Evolutionary conservation across 2,329 filamentous ascomycete species (phyloP), one percentile per base, ranked within the genome.

Genomic region (Dryadomyces sulphureus): DNA sequence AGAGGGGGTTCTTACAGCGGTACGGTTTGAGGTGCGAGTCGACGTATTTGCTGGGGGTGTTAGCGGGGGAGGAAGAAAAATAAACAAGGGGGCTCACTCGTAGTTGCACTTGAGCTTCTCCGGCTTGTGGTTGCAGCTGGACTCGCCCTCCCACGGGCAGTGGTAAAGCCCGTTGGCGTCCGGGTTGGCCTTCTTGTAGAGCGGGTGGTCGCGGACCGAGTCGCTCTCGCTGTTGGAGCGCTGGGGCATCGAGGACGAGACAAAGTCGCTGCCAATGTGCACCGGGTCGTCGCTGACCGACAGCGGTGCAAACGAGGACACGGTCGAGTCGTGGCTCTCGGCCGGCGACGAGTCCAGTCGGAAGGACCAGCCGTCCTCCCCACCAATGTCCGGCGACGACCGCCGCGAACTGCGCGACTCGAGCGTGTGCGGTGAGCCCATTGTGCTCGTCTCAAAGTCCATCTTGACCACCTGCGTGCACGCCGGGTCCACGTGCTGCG

Each of bases 61-160:
- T 54, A 66, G 63, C 41, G 73, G 81, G 47, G 76, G 75, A 7
- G 65, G 77, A 1, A 64, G 61, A 53, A 65, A 76, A 47, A 79
- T 61, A 24, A 38, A 6, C 2, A 38, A n/a, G 14, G 19, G 14
- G 32, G 22, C 4, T 36, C 34, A 41, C 86, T 95, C 89, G 61
- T 95, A 96, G 67, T 94, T 94, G 79, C 90, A 95, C 77, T 95
- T 95, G 56, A 96, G 84, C 69, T 93, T 92, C 59, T 93, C 92
- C 36, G 89, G 79, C 67, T 85, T 84, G 77, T 95, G 90, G 63
- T 77, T 84, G 75, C 90, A 96, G 58, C 61, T 69, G 27, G 66
- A 48, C 50, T 79, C 72, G 55, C 78, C 82, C 61, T 83, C 79
- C 72, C 83, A 92, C 6, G 90, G 90, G 72, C 90, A 96, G 67